These are phyloP conservation scores for Carallia pectinifolia DNA, from an alignment of 345 rosid genomes.

Conservation along the genomic window DNA sequence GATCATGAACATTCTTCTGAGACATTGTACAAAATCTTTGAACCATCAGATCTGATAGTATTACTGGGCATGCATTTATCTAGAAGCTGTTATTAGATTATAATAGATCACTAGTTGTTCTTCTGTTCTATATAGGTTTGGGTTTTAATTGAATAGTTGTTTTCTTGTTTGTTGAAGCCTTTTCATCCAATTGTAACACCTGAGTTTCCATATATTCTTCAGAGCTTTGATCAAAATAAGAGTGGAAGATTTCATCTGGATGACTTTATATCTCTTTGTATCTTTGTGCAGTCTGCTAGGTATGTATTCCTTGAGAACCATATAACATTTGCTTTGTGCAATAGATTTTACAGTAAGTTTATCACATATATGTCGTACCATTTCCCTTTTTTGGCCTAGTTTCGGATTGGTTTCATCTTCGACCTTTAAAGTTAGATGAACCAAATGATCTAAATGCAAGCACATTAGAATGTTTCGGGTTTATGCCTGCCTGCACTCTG, in stretches of 20 bases:
- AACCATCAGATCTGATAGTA: slow-evolving; percentile 4
- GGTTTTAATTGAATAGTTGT: not conserved
- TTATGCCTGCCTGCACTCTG: not conserved
- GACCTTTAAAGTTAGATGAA: not conserved
- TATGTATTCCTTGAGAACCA: slow-evolving; percentile 17
- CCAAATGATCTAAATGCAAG: not conserved
- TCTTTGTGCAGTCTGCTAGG: slow-evolving; percentile 70
- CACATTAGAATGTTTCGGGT: not conserved
- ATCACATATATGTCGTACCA: not conserved
- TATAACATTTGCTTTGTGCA: not conserved
- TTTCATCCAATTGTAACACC: not conserved
- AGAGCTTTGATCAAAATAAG: slow-evolving; percentile 70
- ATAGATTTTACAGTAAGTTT: not conserved
- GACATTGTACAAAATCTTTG: not conserved
- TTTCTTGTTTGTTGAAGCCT: not conserved
- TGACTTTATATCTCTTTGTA: slow-evolving; percentile 67
- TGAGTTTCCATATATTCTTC: slow-evolving; percentile 11
- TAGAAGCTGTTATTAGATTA: not conserved
- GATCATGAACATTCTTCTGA: not conserved
- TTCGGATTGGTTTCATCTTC: not conserved
- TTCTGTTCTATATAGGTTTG: not conserved
- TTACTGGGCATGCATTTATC: not conserved
- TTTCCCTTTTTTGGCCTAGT: not conserved
- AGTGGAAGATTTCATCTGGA: slow-evolving; percentile 58
- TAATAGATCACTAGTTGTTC: not conserved